phyloP scores from a whole-genome alignment of 495 filamentous ascomycete species.

The Rhypophila decipiens region DNA sequence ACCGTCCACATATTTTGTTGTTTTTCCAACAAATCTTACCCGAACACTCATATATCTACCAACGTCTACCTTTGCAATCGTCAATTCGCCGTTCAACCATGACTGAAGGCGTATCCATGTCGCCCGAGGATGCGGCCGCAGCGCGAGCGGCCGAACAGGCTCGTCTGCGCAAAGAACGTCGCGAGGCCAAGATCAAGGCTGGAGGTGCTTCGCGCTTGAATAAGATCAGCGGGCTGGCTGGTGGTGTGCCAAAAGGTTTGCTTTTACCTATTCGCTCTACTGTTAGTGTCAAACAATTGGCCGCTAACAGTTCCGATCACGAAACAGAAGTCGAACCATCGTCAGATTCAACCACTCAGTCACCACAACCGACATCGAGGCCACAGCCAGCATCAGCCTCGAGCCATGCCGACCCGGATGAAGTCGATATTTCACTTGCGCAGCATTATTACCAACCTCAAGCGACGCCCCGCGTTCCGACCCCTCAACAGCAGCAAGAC shows the following conservation, averaged over 20 bases:
- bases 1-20: no score
- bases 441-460: slow-evolving; percentile 48
- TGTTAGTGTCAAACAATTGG: no score
- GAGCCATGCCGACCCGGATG: slow-evolving; percentile 56
- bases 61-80: no score
- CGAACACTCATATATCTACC: no score
- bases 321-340: no score
- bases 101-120: not conserved
- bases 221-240: slow-evolving; percentile 74
- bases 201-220: slow-evolving; percentile 73
- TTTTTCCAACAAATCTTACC: no score
- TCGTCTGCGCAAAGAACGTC: slow-evolving; percentile 78
- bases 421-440: slow-evolving; percentile 70
- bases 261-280: no score
- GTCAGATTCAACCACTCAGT: not conserved
- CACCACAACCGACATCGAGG: not conserved
- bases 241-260: slow-evolving; percentile 50
- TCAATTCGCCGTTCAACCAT: no score
- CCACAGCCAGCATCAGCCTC: slow-evolving; percentile 9
- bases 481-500: slow-evolving; percentile 16
- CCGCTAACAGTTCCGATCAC: no score
- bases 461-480: slow-evolving; percentile 24
- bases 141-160: slow-evolving; percentile 70
- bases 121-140: slow-evolving; percentile 39
- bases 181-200: slow-evolving; percentile 83